Evolutionary conservation across 345 rosid genomes (phyloP).

Genomic region (Brassica rapa): DNA sequence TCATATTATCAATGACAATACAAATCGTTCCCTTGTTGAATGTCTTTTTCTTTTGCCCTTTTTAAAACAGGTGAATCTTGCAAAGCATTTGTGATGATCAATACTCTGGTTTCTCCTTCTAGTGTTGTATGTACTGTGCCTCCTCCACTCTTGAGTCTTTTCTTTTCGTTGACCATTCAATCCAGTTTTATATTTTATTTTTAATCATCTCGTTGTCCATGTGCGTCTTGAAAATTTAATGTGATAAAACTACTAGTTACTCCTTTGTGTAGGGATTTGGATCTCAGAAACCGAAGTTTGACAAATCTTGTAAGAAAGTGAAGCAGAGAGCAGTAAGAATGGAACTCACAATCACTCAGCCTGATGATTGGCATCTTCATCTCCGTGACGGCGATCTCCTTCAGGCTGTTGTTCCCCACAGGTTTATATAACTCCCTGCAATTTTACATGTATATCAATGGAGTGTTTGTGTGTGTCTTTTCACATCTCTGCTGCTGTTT

Average conservation of each 20-base stretch:
- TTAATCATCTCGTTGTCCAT: not conserved
- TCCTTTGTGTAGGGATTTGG: constrained; percentile 32
- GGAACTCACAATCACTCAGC: constrained; percentile 71
- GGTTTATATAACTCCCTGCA: constrained; percentile 40
- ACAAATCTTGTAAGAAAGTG: constrained; percentile 31
- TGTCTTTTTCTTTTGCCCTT: too few species aligned
- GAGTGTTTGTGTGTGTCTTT: not conserved
- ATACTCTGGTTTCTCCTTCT: constrained; percentile 37
- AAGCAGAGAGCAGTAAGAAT: constrained; percentile 42
- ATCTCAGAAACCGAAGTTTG: constrained; percentile 34
- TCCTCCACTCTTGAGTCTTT: not conserved
- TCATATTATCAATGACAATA: too few species aligned
- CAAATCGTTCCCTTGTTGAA: too few species aligned
- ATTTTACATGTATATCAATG: not conserved
- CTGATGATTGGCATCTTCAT: constrained; percentile 94
- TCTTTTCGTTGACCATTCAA: not conserved
- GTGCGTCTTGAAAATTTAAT: too few species aligned
- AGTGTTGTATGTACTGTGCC: constrained; percentile 32
- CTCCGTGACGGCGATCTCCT: constrained; percentile 78
- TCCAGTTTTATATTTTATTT: constrained; percentile 12
- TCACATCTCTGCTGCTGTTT: too few species aligned
- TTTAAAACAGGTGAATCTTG: constrained; percentile 36
- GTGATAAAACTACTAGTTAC: not conserved
- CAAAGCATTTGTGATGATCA: constrained; percentile 34
- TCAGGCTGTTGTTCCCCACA: constrained; percentile 73